Evolutionary conservation across 139 green algal genomes (phyloP).

Genomic region (Chlorella sorokiniana): DNA sequence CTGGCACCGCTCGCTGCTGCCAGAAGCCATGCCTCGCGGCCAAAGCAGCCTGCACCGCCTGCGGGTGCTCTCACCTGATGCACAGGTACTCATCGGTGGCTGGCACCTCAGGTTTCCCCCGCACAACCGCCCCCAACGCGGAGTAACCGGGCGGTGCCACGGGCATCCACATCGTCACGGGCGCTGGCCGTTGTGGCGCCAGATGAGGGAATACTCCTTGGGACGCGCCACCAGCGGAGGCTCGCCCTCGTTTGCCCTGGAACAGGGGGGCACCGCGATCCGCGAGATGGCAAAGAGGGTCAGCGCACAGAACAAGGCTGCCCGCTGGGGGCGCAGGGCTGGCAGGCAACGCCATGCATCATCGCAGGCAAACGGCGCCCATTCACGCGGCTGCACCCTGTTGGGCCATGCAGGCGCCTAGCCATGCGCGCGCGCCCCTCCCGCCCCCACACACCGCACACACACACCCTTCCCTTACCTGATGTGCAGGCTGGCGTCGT

Average conservation of each 20-base stretch:
- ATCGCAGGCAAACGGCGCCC: too few species aligned
- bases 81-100: constrained; percentile 63
- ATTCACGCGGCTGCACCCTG: too few species aligned
- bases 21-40: too few species aligned
- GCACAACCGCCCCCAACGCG: constrained; percentile 74
- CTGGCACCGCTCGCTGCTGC: too few species aligned
- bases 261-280: too few species aligned
- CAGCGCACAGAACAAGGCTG: neutral
- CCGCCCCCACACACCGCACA: neutral
- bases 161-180: constrained; percentile 82
- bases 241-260: neutral
- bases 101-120: constrained; percentile 67
- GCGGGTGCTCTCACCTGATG: constrained; percentile 21
- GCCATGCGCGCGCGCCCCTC: too few species aligned
- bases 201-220: constrained; percentile 74
- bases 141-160: constrained; percentile 69
- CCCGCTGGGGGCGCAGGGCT: too few species aligned
- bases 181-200: constrained; percentile 59
- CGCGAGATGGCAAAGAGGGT: too few species aligned
- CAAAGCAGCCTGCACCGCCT: too few species aligned
- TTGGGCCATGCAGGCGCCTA: too few species aligned
- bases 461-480: neutral
- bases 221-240: constrained; percentile 35
- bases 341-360: too few species aligned
- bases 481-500: constrained; percentile 43